Evolutionary conservation across 306 rosid genomes (phyloP).

Genomic region (Gastrolobium villosum): DNA sequence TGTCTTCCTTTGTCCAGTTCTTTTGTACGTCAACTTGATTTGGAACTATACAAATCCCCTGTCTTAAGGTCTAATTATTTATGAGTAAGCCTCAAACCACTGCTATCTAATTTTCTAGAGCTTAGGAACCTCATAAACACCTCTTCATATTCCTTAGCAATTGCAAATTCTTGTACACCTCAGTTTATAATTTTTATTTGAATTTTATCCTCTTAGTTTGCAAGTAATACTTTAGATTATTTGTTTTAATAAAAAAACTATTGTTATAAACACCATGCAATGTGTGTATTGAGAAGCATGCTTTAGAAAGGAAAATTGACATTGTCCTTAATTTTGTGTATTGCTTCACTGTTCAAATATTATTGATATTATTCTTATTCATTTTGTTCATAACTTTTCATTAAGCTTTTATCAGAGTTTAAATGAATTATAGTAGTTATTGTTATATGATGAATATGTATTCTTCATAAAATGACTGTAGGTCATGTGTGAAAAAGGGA

Average conservation of each 20-base stretch:
- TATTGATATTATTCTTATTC: not conserved
- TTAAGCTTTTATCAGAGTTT: conserved; percentile 27
- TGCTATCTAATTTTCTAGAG: too few relatives aligned
- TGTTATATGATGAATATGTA: conserved; percentile 29
- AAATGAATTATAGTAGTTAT: conserved; percentile 22
- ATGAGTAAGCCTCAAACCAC: too few relatives aligned
- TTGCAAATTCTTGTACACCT: not conserved
- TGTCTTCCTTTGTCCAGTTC: too few relatives aligned
- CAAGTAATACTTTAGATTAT: conserved; percentile 5
- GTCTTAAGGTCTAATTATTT: too few relatives aligned
- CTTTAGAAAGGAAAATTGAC: not conserved
- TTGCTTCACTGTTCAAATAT: not conserved
- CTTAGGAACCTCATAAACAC: too few relatives aligned
- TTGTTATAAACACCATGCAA: not conserved
- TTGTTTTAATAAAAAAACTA: conserved; percentile 3
- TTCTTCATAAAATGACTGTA: conserved; percentile 47
- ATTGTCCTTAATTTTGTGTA: conserved; percentile 8
- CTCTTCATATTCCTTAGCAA: not conserved
- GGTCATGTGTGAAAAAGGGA: conserved; percentile 96
- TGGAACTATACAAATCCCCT: too few relatives aligned
- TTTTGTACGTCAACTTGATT: too few relatives aligned
- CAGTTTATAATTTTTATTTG: conserved; percentile 28
- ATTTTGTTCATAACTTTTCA: not conserved
- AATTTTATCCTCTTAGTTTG: not conserved
- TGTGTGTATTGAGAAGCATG: conserved; percentile 14